A percentile compares a stretch with the other conserved stretches of the same genome.
phyloP scores from a whole-genome alignment of 2,329 filamentous ascomycete genomes.

The Colletotrichum sp. region DNA sequence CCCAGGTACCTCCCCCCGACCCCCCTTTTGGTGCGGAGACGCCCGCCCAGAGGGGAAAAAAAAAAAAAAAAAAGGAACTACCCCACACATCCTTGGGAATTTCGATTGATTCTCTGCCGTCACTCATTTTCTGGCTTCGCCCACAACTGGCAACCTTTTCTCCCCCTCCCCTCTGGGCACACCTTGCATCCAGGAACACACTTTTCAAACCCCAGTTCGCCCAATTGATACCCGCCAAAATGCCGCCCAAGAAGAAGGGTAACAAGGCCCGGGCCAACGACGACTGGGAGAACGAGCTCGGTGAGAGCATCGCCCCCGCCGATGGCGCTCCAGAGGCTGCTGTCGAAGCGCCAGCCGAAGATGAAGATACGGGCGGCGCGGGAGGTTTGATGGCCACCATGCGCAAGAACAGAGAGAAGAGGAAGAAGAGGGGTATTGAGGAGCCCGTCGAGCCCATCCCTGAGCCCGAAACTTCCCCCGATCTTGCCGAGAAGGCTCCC shows the following conservation, averaged over 20 bases:
- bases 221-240: slow-evolving; percentile 47
- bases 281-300: slow-evolving; percentile 94
- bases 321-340: slow-evolving; percentile 56
- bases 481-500: slow-evolving; percentile 72
- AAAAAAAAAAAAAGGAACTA: background rate
- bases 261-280: slow-evolving; percentile 84
- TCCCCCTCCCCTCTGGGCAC: background rate
- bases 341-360: slow-evolving; percentile 54
- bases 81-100: slow-evolving; percentile 13
- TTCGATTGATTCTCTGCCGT: slow-evolving; percentile 5
- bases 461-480: slow-evolving; percentile 47
- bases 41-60: background rate
- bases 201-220: background rate
- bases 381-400: slow-evolving; percentile 81
- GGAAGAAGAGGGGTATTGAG: slow-evolving; percentile 83
- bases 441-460: slow-evolving; percentile 68
- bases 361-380: slow-evolving; percentile 59
- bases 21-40: too few relatives aligned
- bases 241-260: slow-evolving; percentile 94
- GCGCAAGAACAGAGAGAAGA: slow-evolving; percentile 83
- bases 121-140: background rate
- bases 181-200: background rate
- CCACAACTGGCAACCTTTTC: slow-evolving; percentile 7
- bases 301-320: slow-evolving; percentile 74
- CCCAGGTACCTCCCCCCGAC: too few relatives aligned